Evolutionary conservation across 352 stramenopile genomes (phyloP).

Genomic region (Pythium aquatile): DNA sequence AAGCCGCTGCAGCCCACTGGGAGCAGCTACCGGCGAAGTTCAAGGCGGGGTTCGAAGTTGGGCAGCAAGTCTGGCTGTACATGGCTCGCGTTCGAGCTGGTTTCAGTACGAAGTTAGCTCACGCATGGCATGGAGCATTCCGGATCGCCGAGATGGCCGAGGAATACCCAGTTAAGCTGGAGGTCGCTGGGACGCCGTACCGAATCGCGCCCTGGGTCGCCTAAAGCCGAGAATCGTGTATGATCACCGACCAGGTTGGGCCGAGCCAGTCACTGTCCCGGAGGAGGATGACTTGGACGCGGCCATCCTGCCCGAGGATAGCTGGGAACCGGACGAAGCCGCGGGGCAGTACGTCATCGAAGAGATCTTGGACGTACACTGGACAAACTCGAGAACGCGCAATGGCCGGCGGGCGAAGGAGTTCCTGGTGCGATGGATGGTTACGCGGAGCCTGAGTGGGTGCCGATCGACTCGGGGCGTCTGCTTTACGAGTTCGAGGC

Average conservation of each 20-base stretch:
- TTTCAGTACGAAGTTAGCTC: slow-evolving; percentile 11
- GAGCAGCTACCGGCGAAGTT: neutral
- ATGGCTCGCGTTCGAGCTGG: slow-evolving; percentile 10
- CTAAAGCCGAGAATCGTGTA: slow-evolving; percentile 13
- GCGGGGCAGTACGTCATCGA: slow-evolving; percentile 18
- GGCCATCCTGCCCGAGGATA: slow-evolving; percentile 25
- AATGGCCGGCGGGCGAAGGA: neutral
- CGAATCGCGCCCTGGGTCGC: slow-evolving; percentile 9
- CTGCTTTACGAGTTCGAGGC: slow-evolving; percentile 24
- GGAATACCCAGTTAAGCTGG: neutral
- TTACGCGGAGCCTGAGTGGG: slow-evolving; percentile 11
- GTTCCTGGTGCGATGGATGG: slow-evolving; percentile 10
- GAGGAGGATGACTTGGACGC: slow-evolving; percentile 17
- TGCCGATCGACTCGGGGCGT: neutral
- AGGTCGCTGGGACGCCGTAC: slow-evolving; percentile 9
- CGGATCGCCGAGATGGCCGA: slow-evolving; percentile 18
- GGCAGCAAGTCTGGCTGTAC: slow-evolving; percentile 18
- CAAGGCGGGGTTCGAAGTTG: slow-evolving; percentile 20
- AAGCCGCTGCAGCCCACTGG: neutral
- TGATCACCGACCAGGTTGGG: slow-evolving; percentile 3
- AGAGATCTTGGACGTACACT: slow-evolving; percentile 14
- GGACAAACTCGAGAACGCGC: neutral
- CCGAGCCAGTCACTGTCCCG: neutral
- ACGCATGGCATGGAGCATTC: slow-evolving; percentile 23
- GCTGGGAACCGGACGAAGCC: slow-evolving; percentile 9